Conservation (phyloP, 441 rosid genomes). For the Corymbia calophylla region DNA sequence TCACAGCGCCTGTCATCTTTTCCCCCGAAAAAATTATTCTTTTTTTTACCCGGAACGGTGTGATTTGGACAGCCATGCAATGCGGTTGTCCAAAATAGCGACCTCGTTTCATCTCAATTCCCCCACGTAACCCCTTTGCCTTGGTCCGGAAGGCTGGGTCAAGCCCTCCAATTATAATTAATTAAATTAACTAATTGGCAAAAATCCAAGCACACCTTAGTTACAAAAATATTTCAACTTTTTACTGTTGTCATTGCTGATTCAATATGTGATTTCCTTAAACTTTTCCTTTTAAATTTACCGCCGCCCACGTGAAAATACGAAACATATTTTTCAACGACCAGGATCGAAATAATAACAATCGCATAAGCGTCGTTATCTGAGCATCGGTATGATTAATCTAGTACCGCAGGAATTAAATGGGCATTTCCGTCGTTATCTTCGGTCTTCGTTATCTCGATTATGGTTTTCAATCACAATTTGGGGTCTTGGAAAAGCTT, state of each 20-base stretch:
- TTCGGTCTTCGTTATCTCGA: rapidly evolving
- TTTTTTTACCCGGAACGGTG: not conserved
- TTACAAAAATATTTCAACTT: not conserved
- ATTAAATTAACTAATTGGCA: not conserved
- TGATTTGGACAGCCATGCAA: not conserved
- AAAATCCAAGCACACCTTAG: not conserved
- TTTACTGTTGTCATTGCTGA: not conserved
- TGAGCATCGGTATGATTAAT: not conserved
- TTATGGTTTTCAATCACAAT: not conserved
- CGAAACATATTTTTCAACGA: not conserved
- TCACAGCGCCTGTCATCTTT: not conserved
- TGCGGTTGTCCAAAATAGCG: not conserved
- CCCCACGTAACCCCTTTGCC: not conserved
- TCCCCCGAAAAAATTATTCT: not conserved
- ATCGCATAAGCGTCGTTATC: not conserved
- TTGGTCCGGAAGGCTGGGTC: not conserved
- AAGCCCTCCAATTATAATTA: not conserved
- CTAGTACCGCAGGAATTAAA: not conserved
- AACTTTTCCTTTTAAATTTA: not conserved
- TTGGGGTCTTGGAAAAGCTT: not conserved
- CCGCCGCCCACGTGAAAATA: not conserved
- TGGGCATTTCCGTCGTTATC: not conserved
- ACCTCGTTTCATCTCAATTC: not conserved
- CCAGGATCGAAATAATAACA: not conserved
- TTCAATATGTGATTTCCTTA: not conserved